Evolutionary conservation across 352 stramenopile species (phyloP), one percentile per base, ranked within the genome.

Genomic region (Thraustochytrium sp.): DNA sequence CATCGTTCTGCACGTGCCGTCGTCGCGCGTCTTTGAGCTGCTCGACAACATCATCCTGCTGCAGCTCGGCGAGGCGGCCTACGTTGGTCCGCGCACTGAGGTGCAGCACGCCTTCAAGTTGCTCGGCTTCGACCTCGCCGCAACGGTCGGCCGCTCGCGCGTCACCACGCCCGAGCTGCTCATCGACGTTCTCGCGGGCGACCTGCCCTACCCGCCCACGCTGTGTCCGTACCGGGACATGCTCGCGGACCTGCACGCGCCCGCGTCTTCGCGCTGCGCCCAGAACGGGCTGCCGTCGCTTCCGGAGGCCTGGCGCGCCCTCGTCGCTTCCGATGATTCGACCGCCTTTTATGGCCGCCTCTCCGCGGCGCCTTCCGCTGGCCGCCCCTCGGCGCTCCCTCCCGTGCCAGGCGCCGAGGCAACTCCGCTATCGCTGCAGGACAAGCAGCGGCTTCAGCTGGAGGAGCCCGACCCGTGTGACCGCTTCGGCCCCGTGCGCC

Each of bases 1-100:
- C 23, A 31, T 80, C 44, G 68, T 80, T 26, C 23, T 80, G n/a
- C 68, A 80, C 34, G 68, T 80, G 18, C 68, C 68, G 9, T 80
- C 68, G 5, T 29, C 68, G 23, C 68, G 68, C 31, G 68, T 80
- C 31, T 80, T 80, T 31, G 31, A 80, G 34, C 37, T 80, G n/a
- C 53, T 80, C 34, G 68, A 80, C 38, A 80, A 80, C 44, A 23
- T 80, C n/a, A 44, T 80, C 0, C 40, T 80, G 18, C 34, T 80
- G 48, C 68, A 80, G 49, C 68, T 40, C 46, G 68, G 68, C 18
- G 46, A 76, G 68, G 48, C 53, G 3, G 68, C 51, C 9, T 80
- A 63, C 42, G 68, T 64, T 0, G 68, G 68, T 34, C 68, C 68
- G 2, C 53, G 68, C 11, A 48, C 34, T 42, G 34, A 37, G 23